Evolutionary conservation across 306 rosid genomes (phyloP), one percentile per base, ranked within the genome.

Genomic region (Cucumis melo): DNA sequence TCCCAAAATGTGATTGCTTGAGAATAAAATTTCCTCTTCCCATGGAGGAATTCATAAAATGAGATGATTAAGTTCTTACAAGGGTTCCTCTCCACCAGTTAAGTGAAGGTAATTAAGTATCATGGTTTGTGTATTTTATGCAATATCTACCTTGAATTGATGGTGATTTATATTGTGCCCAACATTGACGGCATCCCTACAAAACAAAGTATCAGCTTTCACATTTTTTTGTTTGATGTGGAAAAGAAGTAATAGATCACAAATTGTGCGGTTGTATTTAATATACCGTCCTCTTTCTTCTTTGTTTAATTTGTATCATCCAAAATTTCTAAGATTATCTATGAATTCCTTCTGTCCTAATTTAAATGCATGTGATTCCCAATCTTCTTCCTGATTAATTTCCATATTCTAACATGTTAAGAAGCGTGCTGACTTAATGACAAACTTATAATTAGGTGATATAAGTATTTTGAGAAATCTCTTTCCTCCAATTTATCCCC

Each of bases 71-170:
- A 14, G 11, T 70, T 46, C 75, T 36, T 46, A 23, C 39, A 6
- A 17, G 57, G 56, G 58, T 70, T 8, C n/a, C 75, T 70, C 58
- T 70, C 34, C 58, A 23, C 39, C 57, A 13, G 39, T 68, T 68
- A 44, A 21, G 16, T 15, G 57, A 23, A 68, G 56, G 46, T 44
- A 44, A 68, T 68, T 42, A 23, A 68, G 21, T 68, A 68, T 46
- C 56, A 68, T 14, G 56, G 42, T 23, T 68, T 42, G 74, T 44
- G 56, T 44, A 68, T 68, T 63, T 68, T 68, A 12, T 42, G 44
- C 74, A 44, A 68, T 68, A 44, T 65, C 72, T 68, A 68, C 74
- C 56, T 68, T 70, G 75, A 70, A 42, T 14, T 70, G 38, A 46
- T 46, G 75, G 57, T 48, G 41, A 20, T 70, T 70, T 70, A 70